Conservation (phyloP, 1,284 basidiomycete species). For the Caloboletus firmus region DNA sequence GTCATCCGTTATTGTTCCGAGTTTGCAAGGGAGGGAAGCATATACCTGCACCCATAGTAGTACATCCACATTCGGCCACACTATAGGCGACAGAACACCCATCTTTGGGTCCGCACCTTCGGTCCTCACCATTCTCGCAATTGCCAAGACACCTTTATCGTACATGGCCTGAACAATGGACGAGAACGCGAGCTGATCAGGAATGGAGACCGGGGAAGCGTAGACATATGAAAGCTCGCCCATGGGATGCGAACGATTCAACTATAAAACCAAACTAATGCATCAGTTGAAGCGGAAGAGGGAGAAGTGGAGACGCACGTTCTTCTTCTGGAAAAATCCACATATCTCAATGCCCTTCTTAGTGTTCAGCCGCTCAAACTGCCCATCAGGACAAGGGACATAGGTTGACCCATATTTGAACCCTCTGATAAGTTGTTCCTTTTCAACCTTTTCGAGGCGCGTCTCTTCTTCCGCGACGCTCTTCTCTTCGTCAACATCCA, state of each 20-base stretch:
- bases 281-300: neutral
- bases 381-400: constrained; percentile 79
- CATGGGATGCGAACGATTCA: constrained; percentile 80
- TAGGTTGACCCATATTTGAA: constrained; percentile 94
- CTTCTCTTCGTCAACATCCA: constrained; percentile 34
- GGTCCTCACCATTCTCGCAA: constrained; percentile 77
- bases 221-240: constrained; percentile 89
- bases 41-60: constrained; percentile 80
- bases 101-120: constrained; percentile 82
- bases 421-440: constrained; percentile 76
- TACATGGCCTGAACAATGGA: constrained; percentile 84
- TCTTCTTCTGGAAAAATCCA: constrained; percentile 72
- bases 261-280: constrained; percentile 42
- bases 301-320: constrained; percentile 45
- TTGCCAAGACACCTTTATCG: constrained; percentile 64
- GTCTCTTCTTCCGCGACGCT: constrained; percentile 36
- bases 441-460: constrained; percentile 55
- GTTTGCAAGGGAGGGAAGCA: neutral
- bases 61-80: constrained; percentile 70
- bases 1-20: neutral
- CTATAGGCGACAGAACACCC: constrained; percentile 69
- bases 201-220: constrained; percentile 66
- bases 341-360: constrained; percentile 85
- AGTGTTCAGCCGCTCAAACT: constrained; percentile 71
- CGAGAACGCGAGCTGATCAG: constrained; percentile 82